Conservation (phyloP, 192 early-diverging fungal species). For the Chytriomyces hyalinus region DNA sequence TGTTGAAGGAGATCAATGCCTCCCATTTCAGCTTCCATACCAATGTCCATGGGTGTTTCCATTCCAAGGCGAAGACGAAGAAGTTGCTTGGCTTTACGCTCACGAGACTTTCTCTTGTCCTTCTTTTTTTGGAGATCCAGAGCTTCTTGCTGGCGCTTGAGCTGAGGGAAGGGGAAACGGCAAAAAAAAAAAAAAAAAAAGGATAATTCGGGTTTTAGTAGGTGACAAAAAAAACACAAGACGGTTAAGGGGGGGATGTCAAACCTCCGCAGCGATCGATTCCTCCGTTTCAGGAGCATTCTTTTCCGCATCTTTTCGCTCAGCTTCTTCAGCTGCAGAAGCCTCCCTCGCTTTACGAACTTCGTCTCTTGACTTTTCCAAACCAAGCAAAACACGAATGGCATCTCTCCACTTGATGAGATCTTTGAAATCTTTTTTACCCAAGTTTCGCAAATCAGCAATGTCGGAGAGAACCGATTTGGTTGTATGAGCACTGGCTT, state of each 20-base stretch:
- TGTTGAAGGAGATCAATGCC: slow-evolving; percentile 25
- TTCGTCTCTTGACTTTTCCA: slow-evolving; percentile 50
- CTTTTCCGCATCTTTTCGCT: slow-evolving; percentile 60
- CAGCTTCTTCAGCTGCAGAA: slow-evolving; percentile 37
- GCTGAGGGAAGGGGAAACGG: slow-evolving; percentile 14
- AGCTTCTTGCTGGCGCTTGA: slow-evolving; percentile 34
- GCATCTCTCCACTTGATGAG: slow-evolving; percentile 88
- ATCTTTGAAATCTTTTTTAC: slow-evolving; percentile 90
- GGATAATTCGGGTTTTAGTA: neutral
- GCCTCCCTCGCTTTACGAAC: slow-evolving; percentile 34
- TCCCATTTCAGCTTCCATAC: slow-evolving; percentile 40
- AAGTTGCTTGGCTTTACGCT: slow-evolving; percentile 57
- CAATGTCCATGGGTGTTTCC: slow-evolving; percentile 60
- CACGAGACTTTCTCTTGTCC: slow-evolving; percentile 49
- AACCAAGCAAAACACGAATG: slow-evolving; percentile 66
- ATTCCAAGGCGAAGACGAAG: slow-evolving; percentile 59
- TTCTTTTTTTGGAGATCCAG: slow-evolving; percentile 41
- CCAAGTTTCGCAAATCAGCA: slow-evolving; percentile 88
- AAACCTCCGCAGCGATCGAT: slow-evolving; percentile 35
- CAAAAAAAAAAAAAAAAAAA: slow-evolving; percentile 10
- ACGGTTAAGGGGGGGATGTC: no score
- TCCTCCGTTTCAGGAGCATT: slow-evolving; percentile 59
- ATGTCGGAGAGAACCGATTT: slow-evolving; percentile 81
- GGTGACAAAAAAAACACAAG: neutral
- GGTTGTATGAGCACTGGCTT: slow-evolving; percentile 71